A percentile compares a stretch with the other conserved stretches of the same genome.
Evolutionary conservation across 148 eudicot species (phyloP).

Genomic region (Drosera capensis): DNA sequence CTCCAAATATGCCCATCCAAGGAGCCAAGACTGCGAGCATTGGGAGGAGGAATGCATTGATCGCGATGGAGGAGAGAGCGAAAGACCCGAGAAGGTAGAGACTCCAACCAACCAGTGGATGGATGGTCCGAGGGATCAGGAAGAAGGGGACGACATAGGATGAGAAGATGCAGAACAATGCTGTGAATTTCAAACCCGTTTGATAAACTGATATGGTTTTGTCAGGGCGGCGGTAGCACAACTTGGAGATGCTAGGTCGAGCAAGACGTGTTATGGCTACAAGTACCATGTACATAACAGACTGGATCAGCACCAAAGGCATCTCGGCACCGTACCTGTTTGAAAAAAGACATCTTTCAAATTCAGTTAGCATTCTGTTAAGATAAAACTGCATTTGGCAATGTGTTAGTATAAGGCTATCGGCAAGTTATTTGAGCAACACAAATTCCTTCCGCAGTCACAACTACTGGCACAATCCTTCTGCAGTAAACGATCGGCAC

Average conservation of each 20-base stretch:
- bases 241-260: slow-evolving; percentile 63
- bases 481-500: not conserved
- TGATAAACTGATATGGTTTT: slow-evolving; percentile 38
- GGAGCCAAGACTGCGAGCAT: slow-evolving; percentile 45
- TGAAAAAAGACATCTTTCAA: not conserved
- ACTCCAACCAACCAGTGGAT: slow-evolving; percentile 83
- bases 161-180: slow-evolving; percentile 38
- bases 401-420: not conserved
- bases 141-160: slow-evolving; percentile 60
- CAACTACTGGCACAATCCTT: not conserved
- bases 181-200: slow-evolving; percentile 38
- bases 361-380: not conserved
- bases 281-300: slow-evolving; percentile 51
- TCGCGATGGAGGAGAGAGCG: slow-evolving; percentile 37
- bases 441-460: no score
- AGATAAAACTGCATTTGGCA: not conserved
- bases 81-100: slow-evolving; percentile 63
- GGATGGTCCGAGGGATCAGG: slow-evolving; percentile 64
- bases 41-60: slow-evolving; percentile 59
- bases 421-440: no score
- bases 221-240: slow-evolving; percentile 56
- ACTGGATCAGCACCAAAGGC: slow-evolving; percentile 45
- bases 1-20: slow-evolving; percentile 50
- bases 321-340: slow-evolving; percentile 70
- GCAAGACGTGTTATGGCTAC: slow-evolving; percentile 57